Evolutionary conservation across 129 eudicot species (phyloP), one percentile per base, ranked within the genome.

Genomic region (Artemisia tridentata): DNA sequence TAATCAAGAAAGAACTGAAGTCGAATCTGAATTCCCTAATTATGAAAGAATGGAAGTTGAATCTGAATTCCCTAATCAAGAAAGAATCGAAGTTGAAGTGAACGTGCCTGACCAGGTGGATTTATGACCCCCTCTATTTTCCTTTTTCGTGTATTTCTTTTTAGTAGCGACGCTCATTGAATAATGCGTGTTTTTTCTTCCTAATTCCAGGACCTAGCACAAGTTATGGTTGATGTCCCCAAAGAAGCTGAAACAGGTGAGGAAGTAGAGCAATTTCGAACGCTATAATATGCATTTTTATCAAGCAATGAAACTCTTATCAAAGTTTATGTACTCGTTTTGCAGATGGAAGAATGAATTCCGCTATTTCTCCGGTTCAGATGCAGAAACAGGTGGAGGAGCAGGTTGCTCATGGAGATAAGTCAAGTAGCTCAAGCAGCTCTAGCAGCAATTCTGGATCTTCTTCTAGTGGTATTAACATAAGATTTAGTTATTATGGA

Each of bases 381-480:
- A 74, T 38, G 31, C 82, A 77, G 80, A 80, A 79, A 69, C 82
- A 62, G 63, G 83, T 73, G 59, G 74, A 65, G 20, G 80, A 61
- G 13, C 76, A 65, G 38, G 77, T 48, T 65, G 80, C 25, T 59
- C 72, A 63, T 9, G 81, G 78, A 64, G 83, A 79, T 64, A 74
- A 74, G 82, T 78, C 88, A 73, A 73, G 75, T 59, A 82, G 79
- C 74, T 75, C 85, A 19, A 82, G 88, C 72, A 81, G 91, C 88
- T 88, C 96, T 57, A 77, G 85, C 73, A 69, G 88, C 49, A 78
- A 69, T 38, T 84, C 98, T 45, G 89, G 91, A 63, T 92, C 98
- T 31, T 86, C 96, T 70, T 88, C 96, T 45, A 86, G 91, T 71
- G 93, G 96, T 92, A 88, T 50, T 70, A 49, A 54, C 50, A 63